Conservation (phyloP, 176 grass and related monocot species). For the barley (Hordeum vulgare) region DNA sequence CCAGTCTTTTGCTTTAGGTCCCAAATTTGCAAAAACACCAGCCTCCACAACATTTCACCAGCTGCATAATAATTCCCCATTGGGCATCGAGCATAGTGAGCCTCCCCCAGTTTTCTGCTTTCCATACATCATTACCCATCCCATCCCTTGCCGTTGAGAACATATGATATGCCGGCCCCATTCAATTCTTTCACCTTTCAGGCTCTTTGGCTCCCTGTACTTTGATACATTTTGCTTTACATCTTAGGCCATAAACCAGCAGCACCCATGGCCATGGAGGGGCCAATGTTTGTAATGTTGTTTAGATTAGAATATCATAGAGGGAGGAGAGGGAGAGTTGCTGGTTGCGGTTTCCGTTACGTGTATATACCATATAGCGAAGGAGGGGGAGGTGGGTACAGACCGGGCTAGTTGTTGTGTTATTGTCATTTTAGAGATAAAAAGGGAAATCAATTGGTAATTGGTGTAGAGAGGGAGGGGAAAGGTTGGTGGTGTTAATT, state of each 20-base stretch:
- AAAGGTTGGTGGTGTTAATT: slow-evolving; percentile 34
- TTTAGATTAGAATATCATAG: slow-evolving; percentile 52
- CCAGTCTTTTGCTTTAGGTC: not conserved
- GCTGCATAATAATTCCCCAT: slow-evolving; percentile 46
- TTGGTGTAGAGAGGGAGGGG: slow-evolving; percentile 5
- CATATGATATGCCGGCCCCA: slow-evolving; percentile 7
- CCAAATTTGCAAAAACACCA: slow-evolving; percentile 30
- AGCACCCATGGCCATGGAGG: slow-evolving; percentile 38
- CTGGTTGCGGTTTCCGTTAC: slow-evolving; percentile 31
- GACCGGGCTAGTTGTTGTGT: slow-evolving; percentile 24
- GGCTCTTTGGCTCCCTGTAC: slow-evolving; percentile 39
- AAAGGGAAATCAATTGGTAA: not conserved
- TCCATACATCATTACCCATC: not conserved
- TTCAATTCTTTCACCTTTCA: slow-evolving; percentile 45
- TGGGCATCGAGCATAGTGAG: slow-evolving; percentile 32
- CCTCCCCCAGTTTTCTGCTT: slow-evolving; percentile 25
- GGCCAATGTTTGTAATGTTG: slow-evolving; percentile 44
- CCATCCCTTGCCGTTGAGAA: slow-evolving; percentile 26
- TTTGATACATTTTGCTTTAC: slow-evolving; percentile 42
- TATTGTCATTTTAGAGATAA: slow-evolving; percentile 15
- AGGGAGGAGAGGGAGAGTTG: not conserved
- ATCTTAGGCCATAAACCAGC: slow-evolving; percentile 38
- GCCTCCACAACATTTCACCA: slow-evolving; percentile 34
- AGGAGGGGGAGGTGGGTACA: slow-evolving; percentile 9
- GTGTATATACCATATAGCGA: slow-evolving; percentile 58